Evolutionary conservation across 805 yeast genomes (phyloP).

Genomic region (Metschnikowia kofuensis): DNA sequence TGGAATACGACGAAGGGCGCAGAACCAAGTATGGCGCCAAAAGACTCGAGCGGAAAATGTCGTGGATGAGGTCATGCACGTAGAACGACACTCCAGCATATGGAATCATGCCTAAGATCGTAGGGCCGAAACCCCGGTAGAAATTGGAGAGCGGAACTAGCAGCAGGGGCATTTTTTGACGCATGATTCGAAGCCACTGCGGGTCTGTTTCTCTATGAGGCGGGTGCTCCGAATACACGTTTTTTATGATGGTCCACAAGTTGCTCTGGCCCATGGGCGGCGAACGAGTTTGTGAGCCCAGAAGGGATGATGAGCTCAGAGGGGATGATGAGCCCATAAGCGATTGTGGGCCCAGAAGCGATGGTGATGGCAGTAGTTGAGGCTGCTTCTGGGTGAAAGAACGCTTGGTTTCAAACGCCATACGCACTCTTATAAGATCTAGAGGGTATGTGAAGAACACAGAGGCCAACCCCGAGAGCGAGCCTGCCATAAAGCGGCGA

Average conservation of each 20-base stretch:
- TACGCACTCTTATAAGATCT: constrained; percentile 83
- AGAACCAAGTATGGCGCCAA: constrained; percentile 53
- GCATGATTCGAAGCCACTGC: constrained; percentile 33
- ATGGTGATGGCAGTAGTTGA: constrained; percentile 12
- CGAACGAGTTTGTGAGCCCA: constrained; percentile 11
- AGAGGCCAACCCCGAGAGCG: constrained; percentile 81
- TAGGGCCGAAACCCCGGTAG: constrained; percentile 92
- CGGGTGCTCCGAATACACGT: constrained; percentile 36
- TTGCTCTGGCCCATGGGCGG: constrained; percentile 22
- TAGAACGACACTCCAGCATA: constrained; percentile 97
- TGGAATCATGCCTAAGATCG: constrained; percentile 93
- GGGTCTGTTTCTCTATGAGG: constrained; percentile 35
- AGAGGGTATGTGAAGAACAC: constrained; percentile 91
- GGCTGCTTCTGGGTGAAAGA: constrained; percentile 15
- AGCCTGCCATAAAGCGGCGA: constrained; percentile 83
- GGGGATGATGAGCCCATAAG: too few species aligned
- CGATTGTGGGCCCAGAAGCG: too few species aligned
- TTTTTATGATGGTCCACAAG: constrained; percentile 29
- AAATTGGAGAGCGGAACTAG: constrained; percentile 57
- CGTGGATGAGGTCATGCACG: constrained; percentile 90
- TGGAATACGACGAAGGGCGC: constrained; percentile 10
- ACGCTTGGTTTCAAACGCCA: constrained; percentile 77
- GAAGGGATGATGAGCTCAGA: too few species aligned
- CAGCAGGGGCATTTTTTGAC: constrained; percentile 30
- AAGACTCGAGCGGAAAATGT: constrained; percentile 63